These are phyloP conservation scores for Bipolaris cookei DNA, from an alignment of 2,329 filamentous ascomycete species.

Conservation along the genomic window DNA sequence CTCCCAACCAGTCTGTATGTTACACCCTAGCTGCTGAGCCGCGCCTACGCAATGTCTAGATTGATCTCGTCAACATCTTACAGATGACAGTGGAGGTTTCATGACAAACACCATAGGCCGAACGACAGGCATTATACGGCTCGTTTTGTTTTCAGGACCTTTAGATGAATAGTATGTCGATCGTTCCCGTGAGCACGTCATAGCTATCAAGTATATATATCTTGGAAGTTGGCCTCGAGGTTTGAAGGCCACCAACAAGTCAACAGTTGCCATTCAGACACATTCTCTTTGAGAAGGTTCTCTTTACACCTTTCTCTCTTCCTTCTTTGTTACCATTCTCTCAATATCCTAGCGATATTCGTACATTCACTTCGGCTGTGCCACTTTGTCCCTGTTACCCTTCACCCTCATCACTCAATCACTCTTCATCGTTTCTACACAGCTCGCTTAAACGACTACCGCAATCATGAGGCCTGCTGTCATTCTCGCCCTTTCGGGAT, in stretches of 20 bases:
- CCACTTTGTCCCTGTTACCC: conserved; percentile 11
- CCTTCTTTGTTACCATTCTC: conserved; percentile 12
- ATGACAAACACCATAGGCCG: conserved; percentile 17
- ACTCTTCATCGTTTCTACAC: neutral
- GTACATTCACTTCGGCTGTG: conserved; percentile 25
- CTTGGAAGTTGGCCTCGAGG: neutral
- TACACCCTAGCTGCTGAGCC: conserved; percentile 1
- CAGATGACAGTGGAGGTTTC: conserved; percentile 7
- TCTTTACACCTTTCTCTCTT: conserved; percentile 11
- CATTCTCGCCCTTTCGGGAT: conserved; percentile 31
- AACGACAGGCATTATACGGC: conserved; percentile 15
- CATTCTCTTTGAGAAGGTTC: conserved; percentile 11
- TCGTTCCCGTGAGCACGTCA: conserved; percentile 12
- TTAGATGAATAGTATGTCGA: conserved; percentile 19
- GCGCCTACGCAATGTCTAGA: conserved; percentile 12
- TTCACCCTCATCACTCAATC: neutral
- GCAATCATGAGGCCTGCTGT: conserved; percentile 31
- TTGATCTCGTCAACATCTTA: conserved; percentile 16
- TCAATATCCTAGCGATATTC: conserved; percentile 19
- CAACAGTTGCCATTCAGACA: conserved; percentile 9
- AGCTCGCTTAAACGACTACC: neutral
- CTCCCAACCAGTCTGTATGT: conserved; percentile 11
- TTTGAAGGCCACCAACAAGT: conserved; percentile 15
- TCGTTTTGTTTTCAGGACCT: conserved; percentile 3
- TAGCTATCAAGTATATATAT: conserved; percentile 14